Percentiles rank a stretch among this genome's conserved stretches.
Conservation (phyloP, 306 rosid species). For the Styphnolobium japonicum region DNA sequence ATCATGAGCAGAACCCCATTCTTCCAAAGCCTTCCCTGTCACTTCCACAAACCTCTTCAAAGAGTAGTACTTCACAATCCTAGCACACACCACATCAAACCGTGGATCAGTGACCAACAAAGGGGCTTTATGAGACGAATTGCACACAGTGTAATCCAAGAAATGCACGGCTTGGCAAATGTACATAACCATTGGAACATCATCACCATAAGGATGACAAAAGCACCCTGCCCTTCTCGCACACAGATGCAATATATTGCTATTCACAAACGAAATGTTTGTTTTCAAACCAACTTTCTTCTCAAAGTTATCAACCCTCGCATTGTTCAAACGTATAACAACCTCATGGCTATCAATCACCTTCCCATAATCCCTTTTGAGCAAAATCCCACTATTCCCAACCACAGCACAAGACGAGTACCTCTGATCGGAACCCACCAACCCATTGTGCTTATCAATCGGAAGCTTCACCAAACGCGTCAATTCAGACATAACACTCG, state of each 20-base stretch:
- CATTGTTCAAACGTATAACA: constrained; percentile 87
- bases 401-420: constrained; percentile 83
- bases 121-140: constrained; percentile 67
- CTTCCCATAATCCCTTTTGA: constrained; percentile 58
- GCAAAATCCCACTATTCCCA: constrained; percentile 91
- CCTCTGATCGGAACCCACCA: constrained; percentile 22
- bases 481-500: constrained; percentile 64
- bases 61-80: constrained; percentile 92
- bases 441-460: constrained; percentile 43
- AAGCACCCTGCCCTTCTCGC: constrained; percentile 79
- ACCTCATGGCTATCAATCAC: constrained; percentile 71
- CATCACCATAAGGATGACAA: constrained; percentile 83
- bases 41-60: constrained; percentile 70
- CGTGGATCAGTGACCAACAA: constrained; percentile 78
- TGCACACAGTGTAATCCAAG: constrained; percentile 79
- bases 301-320: constrained; percentile 51
- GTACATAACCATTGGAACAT: constrained; percentile 79
- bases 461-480: constrained; percentile 48
- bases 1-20: constrained; percentile 77
- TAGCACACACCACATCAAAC: constrained; percentile 69
- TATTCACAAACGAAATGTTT: constrained; percentile 77
- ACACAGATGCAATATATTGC: constrained; percentile 86
- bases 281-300: constrained; percentile 82
- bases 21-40: constrained; percentile 63
- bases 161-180: constrained; percentile 89